These are phyloP conservation scores for Neofusicoccum ribis DNA, from an alignment of 2,329 filamentous ascomycete species.

Conservation along the genomic window DNA sequence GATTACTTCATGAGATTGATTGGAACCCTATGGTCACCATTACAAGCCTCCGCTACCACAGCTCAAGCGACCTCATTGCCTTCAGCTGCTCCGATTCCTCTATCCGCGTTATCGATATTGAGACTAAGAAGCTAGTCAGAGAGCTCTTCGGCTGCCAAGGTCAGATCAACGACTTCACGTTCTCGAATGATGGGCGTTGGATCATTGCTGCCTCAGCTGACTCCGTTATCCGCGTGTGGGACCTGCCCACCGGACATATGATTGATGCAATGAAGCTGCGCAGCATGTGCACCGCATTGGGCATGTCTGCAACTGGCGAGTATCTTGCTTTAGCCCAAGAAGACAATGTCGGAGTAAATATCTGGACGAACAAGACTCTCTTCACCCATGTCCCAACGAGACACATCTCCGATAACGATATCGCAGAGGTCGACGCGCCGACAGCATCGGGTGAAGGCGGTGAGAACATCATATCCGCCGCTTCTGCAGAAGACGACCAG, in stretches of 20 bases:
- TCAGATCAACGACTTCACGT: conserved; percentile 50
- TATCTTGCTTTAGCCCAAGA: conserved; percentile 89
- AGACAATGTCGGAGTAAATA: conserved; percentile 80
- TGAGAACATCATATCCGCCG: conserved; percentile 71
- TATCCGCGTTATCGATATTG: conserved; percentile 84
- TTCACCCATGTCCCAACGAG: conserved; percentile 87
- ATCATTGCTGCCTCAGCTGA: conserved; percentile 85
- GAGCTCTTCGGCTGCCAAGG: conserved; percentile 75
- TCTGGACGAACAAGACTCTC: conserved; percentile 93
- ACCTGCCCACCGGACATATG: conserved; percentile 90
- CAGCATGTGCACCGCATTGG: conserved; percentile 76
- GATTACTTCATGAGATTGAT: conserved; percentile 75
- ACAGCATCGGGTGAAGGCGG: conserved; percentile 83
- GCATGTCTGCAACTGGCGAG: conserved; percentile 88
- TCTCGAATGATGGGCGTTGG: conserved; percentile 93
- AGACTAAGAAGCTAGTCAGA: conserved; percentile 86
- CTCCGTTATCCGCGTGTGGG: conserved; percentile 82
- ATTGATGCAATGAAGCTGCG: conserved; percentile 86
- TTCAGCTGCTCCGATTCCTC: conserved; percentile 87
- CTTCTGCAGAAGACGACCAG: conserved; percentile 61
- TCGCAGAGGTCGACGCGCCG: conserved; percentile 65
- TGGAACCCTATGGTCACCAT: conserved; percentile 79
- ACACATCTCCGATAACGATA: conserved; percentile 76
- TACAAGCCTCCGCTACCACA: conserved; percentile 76
- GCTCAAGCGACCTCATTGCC: conserved; percentile 80